Percentiles rank a stretch among this genome's conserved stretches.
Evolutionary conservation across 2,329 filamentous ascomycete genomes (phyloP).

Genomic region (Penicillium sp.): DNA sequence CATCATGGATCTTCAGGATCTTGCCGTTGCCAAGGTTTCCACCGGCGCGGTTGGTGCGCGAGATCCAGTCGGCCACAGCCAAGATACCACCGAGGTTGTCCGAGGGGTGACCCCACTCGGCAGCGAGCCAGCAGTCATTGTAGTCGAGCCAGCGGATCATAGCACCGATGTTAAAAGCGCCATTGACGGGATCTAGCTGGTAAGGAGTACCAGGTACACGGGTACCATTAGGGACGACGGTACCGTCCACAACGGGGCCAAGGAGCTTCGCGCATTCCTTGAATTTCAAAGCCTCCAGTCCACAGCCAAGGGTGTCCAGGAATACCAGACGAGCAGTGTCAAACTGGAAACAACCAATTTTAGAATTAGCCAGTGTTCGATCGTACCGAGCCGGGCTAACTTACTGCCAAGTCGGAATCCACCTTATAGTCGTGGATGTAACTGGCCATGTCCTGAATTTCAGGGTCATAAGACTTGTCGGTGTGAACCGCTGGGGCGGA

Average conservation of each 20-base stretch:
- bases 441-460: conserved; percentile 91
- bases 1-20: conserved; percentile 82
- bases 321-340: conserved; percentile 97
- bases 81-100: conserved; percentile 98
- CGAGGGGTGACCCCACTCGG: conserved; percentile 97
- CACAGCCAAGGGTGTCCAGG: conserved; percentile 94
- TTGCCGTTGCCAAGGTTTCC: conserved; percentile 69
- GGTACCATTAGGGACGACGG: conserved; percentile 85
- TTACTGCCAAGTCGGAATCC: conserved; percentile 86
- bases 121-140: conserved; percentile 99
- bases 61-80: conserved; percentile 95
- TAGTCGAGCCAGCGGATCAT: conserved; percentile 99
- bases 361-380: not conserved
- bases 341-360: conserved; percentile 45
- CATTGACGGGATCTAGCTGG: conserved; percentile 91
- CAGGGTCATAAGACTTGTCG: conserved; percentile 71
- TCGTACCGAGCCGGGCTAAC: conserved; percentile 30
- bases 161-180: conserved; percentile 97
- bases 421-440: conserved; percentile 93
- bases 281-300: conserved; percentile 91
- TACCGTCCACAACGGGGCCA: conserved; percentile 86
- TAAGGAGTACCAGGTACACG: conserved; percentile 89
- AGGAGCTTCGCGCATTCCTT: conserved; percentile 94
- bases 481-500: conserved; percentile 34
- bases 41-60: conserved; percentile 85